phyloP scores from a whole-genome alignment of 1,139 yeast genomes.

The Diutina pseudorugosa region DNA sequence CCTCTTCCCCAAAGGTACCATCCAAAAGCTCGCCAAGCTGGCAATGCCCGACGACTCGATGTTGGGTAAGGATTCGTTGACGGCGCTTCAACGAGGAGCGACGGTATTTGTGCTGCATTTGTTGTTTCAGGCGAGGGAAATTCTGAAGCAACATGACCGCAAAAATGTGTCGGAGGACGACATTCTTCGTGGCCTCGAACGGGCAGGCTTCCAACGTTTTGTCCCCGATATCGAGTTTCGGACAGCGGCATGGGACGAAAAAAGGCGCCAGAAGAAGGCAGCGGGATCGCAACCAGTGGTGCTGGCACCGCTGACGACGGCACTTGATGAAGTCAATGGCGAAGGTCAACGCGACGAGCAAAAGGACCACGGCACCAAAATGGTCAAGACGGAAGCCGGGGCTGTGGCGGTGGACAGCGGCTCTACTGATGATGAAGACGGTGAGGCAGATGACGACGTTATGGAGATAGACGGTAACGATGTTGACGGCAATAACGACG shows the following conservation, averaged over 20 bases:
- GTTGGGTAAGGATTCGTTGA: constrained; percentile 50
- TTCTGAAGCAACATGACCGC: constrained; percentile 39
- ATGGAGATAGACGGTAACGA: constrained; percentile 6
- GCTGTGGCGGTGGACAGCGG: constrained; percentile 5
- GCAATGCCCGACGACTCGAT: constrained; percentile 22
- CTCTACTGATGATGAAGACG: constrained; percentile 8
- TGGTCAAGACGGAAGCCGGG: constrained; percentile 5
- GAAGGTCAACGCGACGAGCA: not conserved
- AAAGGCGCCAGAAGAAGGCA: constrained; percentile 26
- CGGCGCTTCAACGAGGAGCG: constrained; percentile 59
- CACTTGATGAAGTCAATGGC: not conserved
- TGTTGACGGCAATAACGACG: constrained; percentile 5
- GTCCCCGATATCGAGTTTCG: constrained; percentile 41
- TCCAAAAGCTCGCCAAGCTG: constrained; percentile 44
- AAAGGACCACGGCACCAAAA: constrained; percentile 7
- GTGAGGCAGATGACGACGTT: constrained; percentile 6
- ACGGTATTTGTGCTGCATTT: constrained; percentile 64
- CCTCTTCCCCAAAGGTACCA: constrained; percentile 53
- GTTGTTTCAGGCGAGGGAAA: constrained; percentile 47
- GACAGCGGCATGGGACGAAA: constrained; percentile 30
- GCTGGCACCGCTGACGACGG: constrained; percentile 1
- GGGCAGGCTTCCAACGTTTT: constrained; percentile 42
- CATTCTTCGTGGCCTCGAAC: constrained; percentile 44
- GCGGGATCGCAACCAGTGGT: constrained; percentile 13
- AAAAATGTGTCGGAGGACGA: constrained; percentile 60